Base-by-base conservation (phyloP, 2,329 filamentous ascomycete species). In the Thermothelomyces thermophilus region DNA sequence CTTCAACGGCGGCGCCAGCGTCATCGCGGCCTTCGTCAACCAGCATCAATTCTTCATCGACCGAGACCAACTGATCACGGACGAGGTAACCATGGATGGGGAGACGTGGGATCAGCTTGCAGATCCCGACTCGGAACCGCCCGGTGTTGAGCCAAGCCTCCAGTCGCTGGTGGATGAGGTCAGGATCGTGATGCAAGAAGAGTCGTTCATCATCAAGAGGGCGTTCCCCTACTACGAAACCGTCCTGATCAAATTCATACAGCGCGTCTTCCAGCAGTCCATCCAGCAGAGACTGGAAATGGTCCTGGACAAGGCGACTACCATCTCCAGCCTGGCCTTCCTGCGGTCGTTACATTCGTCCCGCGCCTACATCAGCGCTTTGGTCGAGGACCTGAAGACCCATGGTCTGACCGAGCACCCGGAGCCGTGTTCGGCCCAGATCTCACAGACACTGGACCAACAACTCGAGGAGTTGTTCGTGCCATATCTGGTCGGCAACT, bases 31-130 rank as follows among this genome's bases (percentile, higher is more conserved):
- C 10, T 98, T 97, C 67, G 91, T 98, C 63, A 98, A 98, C 64
- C 93, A 98, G 67, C 94, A 98, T 69, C 90, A 95, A 63, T 98
- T 98, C 76, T 98, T 98, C 70, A 96, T 98, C 63, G 93, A 97
- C 64, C 79, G 90, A 22, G 93, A 90, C 58, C 91, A 97, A 66
- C 74, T 98, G 50, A 84, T 95, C 43, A 86, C 85, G 0, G 90
- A 95, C 61, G 90, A 95, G 65, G 81, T 95, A 14, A 78, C 77
- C 2, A 78, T 80, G 11, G 87, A 93, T 60, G 78, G 76, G 51
- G 80, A 89, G 54, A 84, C 82, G 2, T 96, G 91, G 90, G 91
- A 97, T 50, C 84, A 85, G 58, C 75, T 98, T 46, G 91, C 94
- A 41, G 93, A 98, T 63, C 94, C 94, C 0, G 93, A 98, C 68